Evolutionary conservation across 73 alveolate genomes (phyloP).

Genomic region (Paramecium octaurelia): DNA sequence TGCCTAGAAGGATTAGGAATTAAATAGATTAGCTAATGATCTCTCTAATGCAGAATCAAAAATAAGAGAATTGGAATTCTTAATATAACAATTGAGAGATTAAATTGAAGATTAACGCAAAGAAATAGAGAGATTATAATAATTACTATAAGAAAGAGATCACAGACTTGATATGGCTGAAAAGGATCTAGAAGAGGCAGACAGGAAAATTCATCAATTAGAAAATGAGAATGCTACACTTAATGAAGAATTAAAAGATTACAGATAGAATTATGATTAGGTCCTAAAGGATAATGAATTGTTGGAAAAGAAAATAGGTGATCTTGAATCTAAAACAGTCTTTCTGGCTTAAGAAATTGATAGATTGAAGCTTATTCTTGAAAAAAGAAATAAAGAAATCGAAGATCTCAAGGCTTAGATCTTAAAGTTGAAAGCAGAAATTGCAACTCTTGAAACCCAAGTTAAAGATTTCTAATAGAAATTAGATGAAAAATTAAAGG

Average conservation of each 20-base stretch:
- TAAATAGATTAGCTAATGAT: neutral
- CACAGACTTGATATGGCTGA: neutral
- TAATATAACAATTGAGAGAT: neutral
- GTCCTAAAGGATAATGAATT: neutral
- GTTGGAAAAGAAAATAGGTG: neutral
- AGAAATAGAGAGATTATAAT: neutral
- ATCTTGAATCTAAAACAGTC: constrained; percentile 2
- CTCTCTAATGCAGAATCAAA: neutral
- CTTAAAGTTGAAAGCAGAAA: neutral
- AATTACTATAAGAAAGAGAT: neutral
- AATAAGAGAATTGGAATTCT: neutral
- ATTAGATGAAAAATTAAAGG: neutral
- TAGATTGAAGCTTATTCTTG: neutral
- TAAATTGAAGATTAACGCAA: neutral
- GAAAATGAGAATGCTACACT: neutral
- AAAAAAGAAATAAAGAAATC: constrained; percentile 23
- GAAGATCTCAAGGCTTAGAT: constrained; percentile 6
- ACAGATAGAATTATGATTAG: neutral
- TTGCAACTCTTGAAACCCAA: neutral
- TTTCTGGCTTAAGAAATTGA: constrained; percentile 13
- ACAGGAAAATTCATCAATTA: neutral
- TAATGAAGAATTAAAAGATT: neutral
- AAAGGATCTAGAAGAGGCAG: neutral
- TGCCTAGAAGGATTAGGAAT: neutral
- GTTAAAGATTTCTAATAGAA: neutral